Evolutionary conservation across 1,284 basidiomycete genomes (phyloP), one percentile per base, ranked within the genome.

Genomic region (Hymenochaete sp.): DNA sequence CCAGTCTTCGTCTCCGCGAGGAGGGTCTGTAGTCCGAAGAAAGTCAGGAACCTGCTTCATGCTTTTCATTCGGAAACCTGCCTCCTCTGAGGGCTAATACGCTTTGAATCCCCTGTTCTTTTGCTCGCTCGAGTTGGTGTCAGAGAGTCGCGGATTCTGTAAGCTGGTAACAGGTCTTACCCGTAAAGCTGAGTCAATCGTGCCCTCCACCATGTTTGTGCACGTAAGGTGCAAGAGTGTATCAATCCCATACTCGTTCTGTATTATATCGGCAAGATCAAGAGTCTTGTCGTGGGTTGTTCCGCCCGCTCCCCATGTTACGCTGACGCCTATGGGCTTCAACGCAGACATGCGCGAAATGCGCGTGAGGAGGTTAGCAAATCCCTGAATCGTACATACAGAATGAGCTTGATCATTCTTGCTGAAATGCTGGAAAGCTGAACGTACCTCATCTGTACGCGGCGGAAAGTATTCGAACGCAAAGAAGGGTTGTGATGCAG

Each of bases 261-360:
- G 77, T 44, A 79, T 75, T 55, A 86, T 60, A 46, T 77, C 71
- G 0, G 88, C 89, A 2, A 99, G 75, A 56, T 95, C 92, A 40
- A 98, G 69, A 57, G 82, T 91, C 39, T 86, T 75, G 26, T 93
- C 87, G 52, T 80, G 88, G 0, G 96, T 98, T 5, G 82, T 81
- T 0, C 96, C 93, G n/a, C 93, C 92, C 0, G 93, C 92, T 40
- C 93, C 93, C 93, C 93, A 97, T 56, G 93, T 97, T 28, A 97
- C 75, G 56, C 84, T 91, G 54, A 93, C 73, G 25, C 84, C 88
- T 9, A 91, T 66, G 9, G 91, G 91, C 14, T 78, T 68, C 24
- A 90, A 66, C 3, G 68, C 59, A 26, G 79, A 67, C 41, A 96
- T 68, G 42, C 91, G 76, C 24, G 77, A 75, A 53, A 90, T 87